Conservation (phyloP, 495 filamentous ascomycete species). For the Penicillium alfredii region DNA sequence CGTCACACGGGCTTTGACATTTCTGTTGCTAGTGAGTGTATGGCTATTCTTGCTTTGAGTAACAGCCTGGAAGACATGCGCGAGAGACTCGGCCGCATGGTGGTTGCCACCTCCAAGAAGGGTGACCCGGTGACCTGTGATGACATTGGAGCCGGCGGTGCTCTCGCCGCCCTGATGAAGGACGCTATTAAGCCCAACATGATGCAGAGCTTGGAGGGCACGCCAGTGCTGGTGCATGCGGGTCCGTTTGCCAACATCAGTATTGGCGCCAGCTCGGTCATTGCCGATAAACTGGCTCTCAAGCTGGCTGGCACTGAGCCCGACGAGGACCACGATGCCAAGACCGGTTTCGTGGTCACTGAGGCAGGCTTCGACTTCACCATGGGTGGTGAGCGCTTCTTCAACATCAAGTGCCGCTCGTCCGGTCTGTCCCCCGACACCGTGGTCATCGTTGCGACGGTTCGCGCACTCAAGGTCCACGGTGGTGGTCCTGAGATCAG, state of each 20-base stretch:
- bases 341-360: slow-evolving; percentile 92
- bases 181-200: slow-evolving; percentile 98
- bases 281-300: slow-evolving; percentile 90
- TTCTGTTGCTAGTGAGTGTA: slow-evolving; percentile 94
- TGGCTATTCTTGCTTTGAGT: slow-evolving; percentile 94
- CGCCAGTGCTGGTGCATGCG: slow-evolving; percentile 93
- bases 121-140: slow-evolving; percentile 95
- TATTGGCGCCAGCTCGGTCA: slow-evolving; percentile 89
- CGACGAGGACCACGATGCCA: slow-evolving; percentile 80
- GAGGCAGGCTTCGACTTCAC: slow-evolving; percentile 99
- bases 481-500: slow-evolving; percentile 90
- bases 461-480: slow-evolving; percentile 93
- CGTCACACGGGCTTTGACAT: slow-evolving; percentile 94
- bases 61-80: slow-evolving; percentile 85
- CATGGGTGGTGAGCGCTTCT: slow-evolving; percentile 98
- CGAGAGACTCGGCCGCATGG: slow-evolving; percentile 91
- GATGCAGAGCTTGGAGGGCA: slow-evolving; percentile 97
- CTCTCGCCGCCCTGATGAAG: slow-evolving; percentile 90
- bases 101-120: slow-evolving; percentile 77
- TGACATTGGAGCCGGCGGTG: slow-evolving; percentile 88
- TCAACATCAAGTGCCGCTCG: slow-evolving; percentile 98
- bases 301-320: slow-evolving; percentile 93
- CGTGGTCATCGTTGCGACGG: slow-evolving; percentile 91
- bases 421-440: slow-evolving; percentile 88
- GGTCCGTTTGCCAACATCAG: slow-evolving; percentile 98